Evolutionary conservation across 2,329 filamentous ascomycete species (phyloP).

Genomic region (Talaromyces sp.): DNA sequence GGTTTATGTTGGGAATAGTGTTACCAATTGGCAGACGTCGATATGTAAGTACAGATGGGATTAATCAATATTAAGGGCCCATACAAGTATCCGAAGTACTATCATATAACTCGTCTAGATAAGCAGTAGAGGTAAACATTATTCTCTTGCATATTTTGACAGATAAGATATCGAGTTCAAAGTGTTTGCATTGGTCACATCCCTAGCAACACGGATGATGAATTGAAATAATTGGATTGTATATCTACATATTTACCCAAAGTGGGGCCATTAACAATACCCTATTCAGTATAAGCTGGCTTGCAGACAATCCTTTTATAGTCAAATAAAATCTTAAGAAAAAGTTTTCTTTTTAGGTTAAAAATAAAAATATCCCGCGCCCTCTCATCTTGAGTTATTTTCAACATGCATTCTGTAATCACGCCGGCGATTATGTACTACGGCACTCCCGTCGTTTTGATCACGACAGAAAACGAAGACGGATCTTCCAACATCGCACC

Average conservation of each 20-base stretch:
- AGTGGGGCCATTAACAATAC: not conserved
- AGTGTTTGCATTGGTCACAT: not conserved
- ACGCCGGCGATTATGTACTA: slow-evolving; percentile 3
- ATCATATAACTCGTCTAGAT: too few relatives aligned
- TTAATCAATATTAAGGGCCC: too few relatives aligned
- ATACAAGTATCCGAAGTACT: too few relatives aligned
- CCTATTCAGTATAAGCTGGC: not conserved
- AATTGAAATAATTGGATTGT: not conserved
- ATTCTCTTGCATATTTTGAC: too few relatives aligned
- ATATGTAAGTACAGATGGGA: too few relatives aligned
- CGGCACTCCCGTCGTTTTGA: slow-evolving; percentile 26
- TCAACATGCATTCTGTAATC: not conserved
- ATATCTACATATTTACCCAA: not conserved
- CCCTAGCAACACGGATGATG: not conserved
- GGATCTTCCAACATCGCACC: slow-evolving; percentile 37
- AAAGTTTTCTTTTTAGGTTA: too few relatives aligned
- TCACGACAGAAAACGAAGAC: slow-evolving; percentile 38
- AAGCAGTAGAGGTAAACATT: not conserved
- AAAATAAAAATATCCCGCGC: not conserved
- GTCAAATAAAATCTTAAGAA: not conserved
- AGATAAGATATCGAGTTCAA: not conserved
- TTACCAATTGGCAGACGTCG: not conserved
- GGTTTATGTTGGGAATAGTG: not conserved
- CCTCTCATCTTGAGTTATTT: not conserved
- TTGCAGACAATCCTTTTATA: not conserved